Conservation (phyloP, 2,329 filamentous ascomycete species). For the Cordyceps cicadae region DNA sequence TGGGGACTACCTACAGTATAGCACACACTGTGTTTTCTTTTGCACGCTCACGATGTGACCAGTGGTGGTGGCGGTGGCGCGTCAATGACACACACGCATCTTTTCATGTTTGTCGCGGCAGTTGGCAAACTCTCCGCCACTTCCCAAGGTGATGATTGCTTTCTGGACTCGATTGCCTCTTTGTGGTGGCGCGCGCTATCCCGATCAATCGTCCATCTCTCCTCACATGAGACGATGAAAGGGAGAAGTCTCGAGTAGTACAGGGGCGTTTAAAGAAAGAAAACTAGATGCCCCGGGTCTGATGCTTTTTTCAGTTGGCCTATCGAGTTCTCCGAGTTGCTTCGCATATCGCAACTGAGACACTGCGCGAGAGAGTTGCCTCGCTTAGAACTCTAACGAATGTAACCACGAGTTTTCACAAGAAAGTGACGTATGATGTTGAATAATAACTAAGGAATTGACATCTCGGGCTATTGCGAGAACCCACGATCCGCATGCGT, state of each 20-base stretch:
- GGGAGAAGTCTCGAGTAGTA: not conserved
- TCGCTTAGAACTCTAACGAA: no score
- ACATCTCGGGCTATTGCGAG: not conserved
- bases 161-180: not conserved
- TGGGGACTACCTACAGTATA: no score
- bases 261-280: not conserved
- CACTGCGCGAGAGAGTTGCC: no score
- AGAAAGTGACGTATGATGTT: not conserved
- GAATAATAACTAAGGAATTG: no score
- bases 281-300: no score
- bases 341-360: no score
- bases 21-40: no score
- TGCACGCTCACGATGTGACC: not conserved
- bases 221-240: not conserved
- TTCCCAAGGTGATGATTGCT: not conserved
- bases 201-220: not conserved
- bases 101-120: not conserved
- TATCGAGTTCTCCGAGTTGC: no score
- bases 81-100: not conserved
- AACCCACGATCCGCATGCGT: not conserved
- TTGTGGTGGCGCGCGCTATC: slow-evolving; percentile 1
- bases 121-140: not conserved
- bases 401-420: no score
- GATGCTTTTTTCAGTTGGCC: no score
- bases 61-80: not conserved